phyloP scores from a whole-genome alignment of 306 rosid genomes.

The Crataegus laevigata region DNA sequence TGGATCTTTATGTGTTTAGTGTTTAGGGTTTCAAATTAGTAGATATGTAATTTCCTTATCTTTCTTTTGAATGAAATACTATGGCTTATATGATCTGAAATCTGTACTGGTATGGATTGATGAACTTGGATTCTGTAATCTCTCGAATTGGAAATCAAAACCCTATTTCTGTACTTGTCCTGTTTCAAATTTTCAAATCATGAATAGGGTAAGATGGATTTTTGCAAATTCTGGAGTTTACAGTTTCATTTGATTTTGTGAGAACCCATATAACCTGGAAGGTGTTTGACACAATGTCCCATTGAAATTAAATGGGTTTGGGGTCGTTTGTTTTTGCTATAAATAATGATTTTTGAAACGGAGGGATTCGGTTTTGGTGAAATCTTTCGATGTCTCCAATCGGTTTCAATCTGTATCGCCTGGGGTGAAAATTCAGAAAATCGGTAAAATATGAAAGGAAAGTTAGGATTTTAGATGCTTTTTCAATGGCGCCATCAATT shows the following conservation, averaged over 20 bases:
- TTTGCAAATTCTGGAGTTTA: not conserved
- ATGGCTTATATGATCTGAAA: not conserved
- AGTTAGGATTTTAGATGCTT: not conserved
- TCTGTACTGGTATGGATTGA: not conserved
- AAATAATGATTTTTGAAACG: no score
- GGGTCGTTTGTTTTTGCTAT: no score
- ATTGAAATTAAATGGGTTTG: no score
- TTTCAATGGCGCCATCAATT: not conserved
- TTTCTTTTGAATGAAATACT: not conserved
- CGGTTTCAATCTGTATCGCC: no score
- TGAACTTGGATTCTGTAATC: not conserved
- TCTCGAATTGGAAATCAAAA: not conserved
- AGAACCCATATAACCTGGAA: no score
- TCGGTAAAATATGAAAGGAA: no score
- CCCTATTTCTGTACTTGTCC: not conserved
- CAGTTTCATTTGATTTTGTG: not conserved
- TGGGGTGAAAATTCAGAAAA: no score
- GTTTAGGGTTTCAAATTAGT: not conserved
- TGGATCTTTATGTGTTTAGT: not conserved
- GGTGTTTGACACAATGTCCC: not conserved
- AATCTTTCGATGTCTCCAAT: no score
- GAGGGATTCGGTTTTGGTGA: not conserved
- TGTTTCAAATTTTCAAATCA: no score
- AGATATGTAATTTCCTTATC: not conserved
- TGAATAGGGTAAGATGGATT: not conserved